Evolutionary conservation across 2,329 filamentous ascomycete species (phyloP).

Genomic region (Ophiocordyceps camponoti-rufipedis): DNA sequence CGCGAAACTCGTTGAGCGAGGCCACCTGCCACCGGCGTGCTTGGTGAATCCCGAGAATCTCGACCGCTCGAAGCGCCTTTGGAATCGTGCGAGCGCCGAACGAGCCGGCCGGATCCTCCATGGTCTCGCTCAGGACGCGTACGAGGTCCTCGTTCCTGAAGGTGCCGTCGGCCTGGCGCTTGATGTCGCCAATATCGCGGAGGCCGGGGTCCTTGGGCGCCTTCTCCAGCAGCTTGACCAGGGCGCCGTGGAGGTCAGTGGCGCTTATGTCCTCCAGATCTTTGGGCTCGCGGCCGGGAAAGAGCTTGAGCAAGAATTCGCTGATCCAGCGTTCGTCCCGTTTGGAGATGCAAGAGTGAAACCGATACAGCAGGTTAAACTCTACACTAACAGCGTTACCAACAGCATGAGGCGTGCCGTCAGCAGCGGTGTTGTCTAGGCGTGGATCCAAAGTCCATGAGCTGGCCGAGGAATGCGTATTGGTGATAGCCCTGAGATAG

Average conservation of each 20-base stretch:
- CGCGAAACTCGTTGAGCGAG: conserved; percentile 45
- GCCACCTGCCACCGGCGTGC: conserved; percentile 42
- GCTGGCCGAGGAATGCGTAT: conserved; percentile 37
- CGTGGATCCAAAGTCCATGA: conserved; percentile 47
- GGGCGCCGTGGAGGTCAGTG: conserved; percentile 17
- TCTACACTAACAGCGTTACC: conserved; percentile 52
- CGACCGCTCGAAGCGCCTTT: conserved; percentile 37
- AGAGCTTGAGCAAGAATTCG: conserved; percentile 28
- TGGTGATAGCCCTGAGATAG: conserved; percentile 42
- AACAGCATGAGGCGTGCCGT: conserved; percentile 33
- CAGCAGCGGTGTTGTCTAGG: conserved; percentile 29
- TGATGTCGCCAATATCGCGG: conserved; percentile 28
- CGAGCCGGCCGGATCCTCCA: conserved; percentile 39
- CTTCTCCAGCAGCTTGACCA: conserved; percentile 19
- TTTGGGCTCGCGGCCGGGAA: conserved; percentile 12
- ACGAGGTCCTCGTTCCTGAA: conserved; percentile 41
- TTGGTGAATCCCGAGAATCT: conserved; percentile 43
- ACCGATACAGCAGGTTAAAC: conserved; percentile 50
- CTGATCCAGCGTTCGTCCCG: conserved; percentile 45
- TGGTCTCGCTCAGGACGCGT: conserved; percentile 33
- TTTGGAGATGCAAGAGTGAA: conserved; percentile 42
- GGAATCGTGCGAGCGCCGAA: conserved; percentile 43
- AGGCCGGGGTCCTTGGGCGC: conserved; percentile 23
- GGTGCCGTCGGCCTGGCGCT: conserved; percentile 27
- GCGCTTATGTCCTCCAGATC: conserved; percentile 15